Evolutionary conservation across 305 asterid genomes (phyloP).

Genomic region (Solanum hybrid): DNA sequence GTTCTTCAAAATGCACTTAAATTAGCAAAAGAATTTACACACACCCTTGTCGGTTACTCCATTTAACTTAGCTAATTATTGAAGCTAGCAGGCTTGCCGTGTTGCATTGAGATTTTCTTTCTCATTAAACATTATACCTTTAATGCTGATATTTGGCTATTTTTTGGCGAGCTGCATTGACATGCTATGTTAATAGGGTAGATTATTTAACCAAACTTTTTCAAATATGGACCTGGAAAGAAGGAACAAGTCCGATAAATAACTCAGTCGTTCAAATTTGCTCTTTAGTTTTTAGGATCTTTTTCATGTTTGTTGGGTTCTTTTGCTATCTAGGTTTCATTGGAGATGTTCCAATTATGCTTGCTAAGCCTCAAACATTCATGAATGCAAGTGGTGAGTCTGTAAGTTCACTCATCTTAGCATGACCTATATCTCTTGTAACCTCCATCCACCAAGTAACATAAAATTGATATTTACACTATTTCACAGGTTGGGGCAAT

Average conservation of each 20-base stretch:
- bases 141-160: neutral
- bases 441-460: neutral
- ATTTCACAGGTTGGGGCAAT: conserved; percentile 57
- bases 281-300: neutral
- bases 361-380: conserved; percentile 92
- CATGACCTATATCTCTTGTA: conserved; percentile 5
- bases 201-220: neutral
- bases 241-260: neutral
- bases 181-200: neutral
- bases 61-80: neutral
- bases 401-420: conserved; percentile 60
- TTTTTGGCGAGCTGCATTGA: neutral
- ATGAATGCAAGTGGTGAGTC: conserved; percentile 99
- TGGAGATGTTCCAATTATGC: conserved; percentile 81
- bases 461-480: conserved; percentile 9
- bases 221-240: neutral
- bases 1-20: neutral
- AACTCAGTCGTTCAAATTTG: neutral
- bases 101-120: neutral
- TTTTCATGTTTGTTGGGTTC: neutral
- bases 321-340: conserved; percentile 53
- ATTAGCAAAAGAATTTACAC: neutral
- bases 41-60: neutral
- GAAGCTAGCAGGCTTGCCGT: neutral
- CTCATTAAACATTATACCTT: neutral